Evolutionary conservation across 495 filamentous ascomycete species (phyloP), one percentile per base, ranked within the genome.

Genomic region (Penicillium crystallinum): DNA sequence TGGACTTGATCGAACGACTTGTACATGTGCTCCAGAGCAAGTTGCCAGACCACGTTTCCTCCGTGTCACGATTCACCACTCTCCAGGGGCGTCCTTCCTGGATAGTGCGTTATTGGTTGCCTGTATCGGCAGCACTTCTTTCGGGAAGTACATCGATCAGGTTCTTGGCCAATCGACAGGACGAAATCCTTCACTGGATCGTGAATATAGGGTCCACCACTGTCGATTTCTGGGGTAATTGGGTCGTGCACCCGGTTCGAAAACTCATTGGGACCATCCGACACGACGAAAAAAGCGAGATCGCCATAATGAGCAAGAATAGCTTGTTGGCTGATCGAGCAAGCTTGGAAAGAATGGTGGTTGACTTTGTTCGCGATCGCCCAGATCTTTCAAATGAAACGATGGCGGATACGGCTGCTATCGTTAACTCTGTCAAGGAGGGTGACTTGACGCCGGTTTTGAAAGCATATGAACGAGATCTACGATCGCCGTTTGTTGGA

Each of bases 261-360:
- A 90, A 91, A 66, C 77, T 98, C 12, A 79, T 98, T 55, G 83
- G 85, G 11, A 98, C 93, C 0, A 97, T 98, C 60, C 81, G 91
- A 11, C 93, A 97, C 60, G 89, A 96, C 60, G 80, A 86, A 50
- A 86, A 82, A 55, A 95, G 88, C 56, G 92, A 96, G 63, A 91
- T 98, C 49, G 90, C 91, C 17, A 86, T 98, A 52, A 93, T 97
- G 88, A 95, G 89, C 70, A 88, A 87, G 42, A 85, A 88, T 55
- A 95, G 89, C 57, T 75, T 98, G 19, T 81, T 86, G 64, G 90
- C 89, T 15, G 93, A 98, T 59, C 83, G 89, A 39, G 88, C 88
- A 17, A 96, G 90, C 57, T 73, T 98, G 37, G 93, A 98, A 66
- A 83, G 93, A 31, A 98, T 98, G 93, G 93, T 97, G 2, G 85